phyloP scores from a whole-genome alignment of 805 yeast species.

The Middelhovenomyces tepae region DNA sequence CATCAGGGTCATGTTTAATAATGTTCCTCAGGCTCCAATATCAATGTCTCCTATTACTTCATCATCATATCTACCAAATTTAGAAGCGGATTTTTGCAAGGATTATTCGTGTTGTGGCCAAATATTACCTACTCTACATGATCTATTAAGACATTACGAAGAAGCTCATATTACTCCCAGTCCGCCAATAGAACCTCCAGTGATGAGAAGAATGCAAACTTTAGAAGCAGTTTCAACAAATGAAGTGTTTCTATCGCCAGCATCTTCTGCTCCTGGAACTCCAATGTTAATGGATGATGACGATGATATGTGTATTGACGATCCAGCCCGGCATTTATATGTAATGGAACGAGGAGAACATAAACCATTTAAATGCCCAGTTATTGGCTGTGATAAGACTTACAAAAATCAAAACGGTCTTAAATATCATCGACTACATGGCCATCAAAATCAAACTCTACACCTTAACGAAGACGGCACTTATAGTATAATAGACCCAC shows the following conservation, averaged over 20 bases:
- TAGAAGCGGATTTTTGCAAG: slow-evolving; percentile 93
- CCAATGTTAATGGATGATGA: slow-evolving; percentile 36
- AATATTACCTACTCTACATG: slow-evolving; percentile 85
- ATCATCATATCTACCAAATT: slow-evolving; percentile 78
- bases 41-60: slow-evolving; percentile 59
- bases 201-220: slow-evolving; percentile 36
- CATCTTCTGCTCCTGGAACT: slow-evolving; percentile 5
- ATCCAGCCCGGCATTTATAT: slow-evolving; percentile 90
- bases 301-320: slow-evolving; percentile 80
- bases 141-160: slow-evolving; percentile 86
- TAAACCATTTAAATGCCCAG: slow-evolving; percentile 96
- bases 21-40: slow-evolving; percentile 28
- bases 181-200: slow-evolving; percentile 35
- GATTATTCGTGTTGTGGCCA: slow-evolving; percentile 97
- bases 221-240: slow-evolving; percentile 89
- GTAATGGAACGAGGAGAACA: slow-evolving; percentile 88
- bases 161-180: slow-evolving; percentile 78
- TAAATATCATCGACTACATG: slow-evolving; percentile 91
- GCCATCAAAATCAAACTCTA: slow-evolving; percentile 91
- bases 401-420: slow-evolving; percentile 96
- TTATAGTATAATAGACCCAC: slow-evolving; percentile 82
- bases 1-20: slow-evolving; percentile 19
- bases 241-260: slow-evolving; percentile 55
- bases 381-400: slow-evolving; percentile 94
- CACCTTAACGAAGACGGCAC: slow-evolving; percentile 91